phyloP scores from a whole-genome alignment of 192 early-diverging fungal genomes.

The Bifiguratus adelaidae region DNA sequence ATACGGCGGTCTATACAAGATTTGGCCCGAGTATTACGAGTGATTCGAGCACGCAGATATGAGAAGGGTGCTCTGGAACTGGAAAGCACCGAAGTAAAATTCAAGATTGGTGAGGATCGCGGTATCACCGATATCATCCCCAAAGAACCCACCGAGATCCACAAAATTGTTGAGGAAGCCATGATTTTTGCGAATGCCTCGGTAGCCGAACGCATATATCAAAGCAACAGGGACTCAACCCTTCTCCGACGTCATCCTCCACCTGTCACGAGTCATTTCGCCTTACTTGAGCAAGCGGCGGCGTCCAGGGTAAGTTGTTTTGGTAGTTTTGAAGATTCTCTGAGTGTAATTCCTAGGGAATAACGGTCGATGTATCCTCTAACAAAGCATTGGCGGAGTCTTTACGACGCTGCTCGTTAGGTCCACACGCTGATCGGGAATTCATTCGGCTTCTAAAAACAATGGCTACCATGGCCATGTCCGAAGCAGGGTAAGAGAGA shows the following conservation, averaged over 20 bases:
- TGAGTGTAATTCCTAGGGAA: constrained; percentile 19
- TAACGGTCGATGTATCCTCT: constrained; percentile 49
- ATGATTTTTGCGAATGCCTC: constrained; percentile 70
- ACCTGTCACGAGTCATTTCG: constrained; percentile 49
- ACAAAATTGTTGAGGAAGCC: constrained; percentile 67
- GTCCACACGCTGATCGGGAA: constrained; percentile 33
- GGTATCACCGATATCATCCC: constrained; percentile 56
- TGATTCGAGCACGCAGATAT: constrained; percentile 31
- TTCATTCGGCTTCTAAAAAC: constrained; percentile 49
- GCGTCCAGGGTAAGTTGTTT: constrained; percentile 24
- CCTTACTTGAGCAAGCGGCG: constrained; percentile 42
- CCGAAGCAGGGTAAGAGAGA: constrained; percentile 38
- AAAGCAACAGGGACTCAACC: constrained; percentile 38
- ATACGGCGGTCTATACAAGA: background rate
- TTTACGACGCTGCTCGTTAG: constrained; percentile 26
- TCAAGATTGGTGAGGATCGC: constrained; percentile 45
- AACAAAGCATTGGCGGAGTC: constrained; percentile 53
- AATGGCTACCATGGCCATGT: constrained; percentile 71
- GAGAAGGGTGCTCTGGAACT: constrained; percentile 56
- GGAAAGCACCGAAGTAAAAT: constrained; percentile 65
- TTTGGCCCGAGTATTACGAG: background rate
- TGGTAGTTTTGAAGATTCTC: background rate
- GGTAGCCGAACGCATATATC: constrained; percentile 50
- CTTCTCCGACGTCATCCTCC: constrained; percentile 61
- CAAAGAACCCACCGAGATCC: constrained; percentile 55